These are phyloP conservation scores for Monosporascus sp. DNA, from an alignment of 2,329 filamentous ascomycete genomes.

Conservation along the genomic window DNA sequence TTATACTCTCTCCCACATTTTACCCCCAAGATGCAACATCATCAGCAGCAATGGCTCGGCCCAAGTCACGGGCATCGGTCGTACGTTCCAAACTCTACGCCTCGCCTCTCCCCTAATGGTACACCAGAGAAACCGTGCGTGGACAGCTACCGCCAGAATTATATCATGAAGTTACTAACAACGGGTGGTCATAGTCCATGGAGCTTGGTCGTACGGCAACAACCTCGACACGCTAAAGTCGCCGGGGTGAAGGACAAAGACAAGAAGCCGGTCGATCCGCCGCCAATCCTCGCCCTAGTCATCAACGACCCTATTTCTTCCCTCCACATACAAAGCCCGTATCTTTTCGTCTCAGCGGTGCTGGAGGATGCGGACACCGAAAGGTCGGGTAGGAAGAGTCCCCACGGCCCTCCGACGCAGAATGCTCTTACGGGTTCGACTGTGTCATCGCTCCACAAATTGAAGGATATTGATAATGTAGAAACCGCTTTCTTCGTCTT, in stretches of 20 bases:
- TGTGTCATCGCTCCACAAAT: slow-evolving; percentile 74
- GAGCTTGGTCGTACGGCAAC: slow-evolving; percentile 1
- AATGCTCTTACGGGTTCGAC: slow-evolving; percentile 65
- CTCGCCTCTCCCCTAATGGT: not conserved
- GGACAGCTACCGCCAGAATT: not conserved
- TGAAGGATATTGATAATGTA: slow-evolving; percentile 72
- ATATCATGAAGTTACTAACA: not conserved
- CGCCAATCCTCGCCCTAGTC: slow-evolving; percentile 58
- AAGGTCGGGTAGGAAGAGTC: slow-evolving; percentile 34
- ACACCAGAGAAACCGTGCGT: not conserved
- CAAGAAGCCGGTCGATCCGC: slow-evolving; percentile 83
- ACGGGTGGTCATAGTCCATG: not conserved
- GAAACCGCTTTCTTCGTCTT: slow-evolving; percentile 91
- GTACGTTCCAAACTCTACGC: not conserved
- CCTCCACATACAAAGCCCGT: slow-evolving; percentile 25
- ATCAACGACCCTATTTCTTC: slow-evolving; percentile 51
- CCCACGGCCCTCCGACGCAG: slow-evolving; percentile 30
- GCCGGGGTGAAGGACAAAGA: slow-evolving; percentile 39
- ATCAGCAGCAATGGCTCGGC: not conserved
- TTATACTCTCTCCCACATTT: not conserved
- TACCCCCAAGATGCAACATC: not conserved
- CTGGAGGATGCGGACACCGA: slow-evolving; percentile 34
- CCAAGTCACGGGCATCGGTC: not conserved
- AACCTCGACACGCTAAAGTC: slow-evolving; percentile 6
- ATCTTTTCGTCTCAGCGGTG: slow-evolving; percentile 26